A percentile compares a stretch with the other conserved stretches of the same genome.
phyloP scores from a whole-genome alignment of 2,329 filamentous ascomycete genomes.

The Davidsoniella virescens region DNA sequence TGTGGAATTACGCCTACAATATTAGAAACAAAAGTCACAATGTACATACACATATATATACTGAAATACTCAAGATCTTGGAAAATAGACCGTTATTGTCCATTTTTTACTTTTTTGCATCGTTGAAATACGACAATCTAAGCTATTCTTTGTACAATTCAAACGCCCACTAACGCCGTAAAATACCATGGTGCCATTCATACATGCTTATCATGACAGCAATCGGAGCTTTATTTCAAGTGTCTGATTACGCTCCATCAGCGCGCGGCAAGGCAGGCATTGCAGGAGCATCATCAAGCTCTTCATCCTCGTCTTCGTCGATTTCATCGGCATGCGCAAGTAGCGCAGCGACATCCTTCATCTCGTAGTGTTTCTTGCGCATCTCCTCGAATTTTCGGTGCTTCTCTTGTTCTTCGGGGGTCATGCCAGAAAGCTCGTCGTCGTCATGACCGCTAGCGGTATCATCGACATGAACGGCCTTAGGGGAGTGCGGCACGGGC shows the following conservation, averaged over 20 bases:
- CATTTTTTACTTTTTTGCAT: not conserved
- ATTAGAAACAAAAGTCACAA: too few species aligned
- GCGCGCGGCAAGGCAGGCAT: constrained; percentile 27
- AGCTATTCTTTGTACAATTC: not conserved
- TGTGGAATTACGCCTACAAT: too few species aligned
- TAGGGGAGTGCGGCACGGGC: constrained; percentile 24
- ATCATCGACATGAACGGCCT: constrained; percentile 64
- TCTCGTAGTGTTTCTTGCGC: constrained; percentile 96
- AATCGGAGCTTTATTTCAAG: too few species aligned
- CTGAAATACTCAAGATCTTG: too few species aligned
- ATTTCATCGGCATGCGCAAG: constrained; percentile 61
- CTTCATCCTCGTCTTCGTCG: constrained; percentile 46
- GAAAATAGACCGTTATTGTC: not conserved
- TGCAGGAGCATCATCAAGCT: constrained; percentile 30
- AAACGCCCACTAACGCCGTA: constrained; percentile 9
- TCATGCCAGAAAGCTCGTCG: constrained; percentile 36
- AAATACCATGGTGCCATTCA: not conserved
- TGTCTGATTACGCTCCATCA: not conserved
- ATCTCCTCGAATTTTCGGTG: constrained; percentile 80
- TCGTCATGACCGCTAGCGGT: constrained; percentile 40
- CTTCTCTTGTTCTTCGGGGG: constrained; percentile 69
- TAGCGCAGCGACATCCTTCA: constrained; percentile 81
- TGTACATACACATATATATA: too few species aligned
- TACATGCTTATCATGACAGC: too few species aligned
- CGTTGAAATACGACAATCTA: not conserved